These are phyloP conservation scores for Penicillium psychrosexuale DNA, from an alignment of 2,329 filamentous ascomycete species.

Conservation along the genomic window DNA sequence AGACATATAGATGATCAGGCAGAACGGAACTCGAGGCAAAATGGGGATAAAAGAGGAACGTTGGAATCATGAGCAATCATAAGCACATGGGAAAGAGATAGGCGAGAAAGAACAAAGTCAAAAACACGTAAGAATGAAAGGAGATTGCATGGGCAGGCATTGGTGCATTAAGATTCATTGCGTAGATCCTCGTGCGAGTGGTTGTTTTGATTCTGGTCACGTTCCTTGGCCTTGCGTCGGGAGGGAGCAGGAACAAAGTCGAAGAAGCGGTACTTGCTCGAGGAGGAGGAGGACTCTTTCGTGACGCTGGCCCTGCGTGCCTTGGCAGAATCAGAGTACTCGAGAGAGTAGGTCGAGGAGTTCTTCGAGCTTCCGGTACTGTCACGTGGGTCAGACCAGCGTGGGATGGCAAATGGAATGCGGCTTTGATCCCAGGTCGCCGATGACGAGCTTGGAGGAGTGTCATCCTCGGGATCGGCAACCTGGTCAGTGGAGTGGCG, in stretches of 20 bases:
- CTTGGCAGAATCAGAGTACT: conserved; percentile 38
- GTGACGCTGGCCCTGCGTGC: conserved; percentile 39
- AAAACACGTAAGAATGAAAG: conserved; percentile 26
- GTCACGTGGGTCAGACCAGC: conserved; percentile 41
- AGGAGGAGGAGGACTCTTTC: conserved; percentile 35
- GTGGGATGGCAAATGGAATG: conserved; percentile 41
- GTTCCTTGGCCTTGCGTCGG: conserved; percentile 42
- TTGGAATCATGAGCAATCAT: conserved; percentile 39
- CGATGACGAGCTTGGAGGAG: conserved; percentile 45
- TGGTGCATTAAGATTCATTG: conserved; percentile 28
- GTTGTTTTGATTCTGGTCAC: conserved; percentile 34
- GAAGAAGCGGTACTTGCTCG: conserved; percentile 45
- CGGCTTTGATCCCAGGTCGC: conserved; percentile 44
- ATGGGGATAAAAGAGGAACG: conserved; percentile 22
- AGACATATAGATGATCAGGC: conserved; percentile 5
- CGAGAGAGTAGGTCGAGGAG: conserved; percentile 46
- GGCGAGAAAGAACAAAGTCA: conserved; percentile 7
- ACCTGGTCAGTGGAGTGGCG: conserved; percentile 40
- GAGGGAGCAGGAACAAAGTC: conserved; percentile 44
- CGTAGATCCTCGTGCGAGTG: conserved; percentile 35
- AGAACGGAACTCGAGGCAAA: conserved; percentile 5
- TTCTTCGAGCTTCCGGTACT: conserved; percentile 47
- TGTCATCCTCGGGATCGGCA: conserved; percentile 43
- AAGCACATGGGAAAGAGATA: conserved; percentile 28
- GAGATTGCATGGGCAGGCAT: conserved; percentile 22